Conservation (phyloP, 2,329 filamentous ascomycete genomes). For the Thyridium curvatum region DNA sequence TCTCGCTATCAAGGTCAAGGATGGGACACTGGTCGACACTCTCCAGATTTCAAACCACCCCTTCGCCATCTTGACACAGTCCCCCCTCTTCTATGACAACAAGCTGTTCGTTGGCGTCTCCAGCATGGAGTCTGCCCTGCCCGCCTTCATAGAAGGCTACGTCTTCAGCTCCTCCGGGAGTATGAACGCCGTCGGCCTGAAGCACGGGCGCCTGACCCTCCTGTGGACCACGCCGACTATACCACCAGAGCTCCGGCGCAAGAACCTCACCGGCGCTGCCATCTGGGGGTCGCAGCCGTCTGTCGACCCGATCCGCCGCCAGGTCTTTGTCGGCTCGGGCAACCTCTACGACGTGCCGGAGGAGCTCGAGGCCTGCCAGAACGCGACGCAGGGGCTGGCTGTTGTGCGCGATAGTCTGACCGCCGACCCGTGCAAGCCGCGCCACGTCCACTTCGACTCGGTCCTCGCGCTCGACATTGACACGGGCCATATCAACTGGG, state of each 20-base stretch:
- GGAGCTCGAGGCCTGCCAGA: constrained; percentile 13
- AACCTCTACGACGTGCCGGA: constrained; percentile 19
- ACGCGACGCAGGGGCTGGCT: constrained; percentile 3
- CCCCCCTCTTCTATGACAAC: constrained; percentile 17
- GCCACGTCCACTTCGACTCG: constrained; percentile 17
- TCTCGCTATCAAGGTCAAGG: constrained; percentile 14
- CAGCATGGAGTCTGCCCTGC: constrained; percentile 15
- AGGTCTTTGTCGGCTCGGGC: constrained; percentile 22
- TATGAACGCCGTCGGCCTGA: constrained; percentile 13
- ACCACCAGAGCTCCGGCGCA: constrained; percentile 9
- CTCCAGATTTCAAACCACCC: constrained; percentile 17
- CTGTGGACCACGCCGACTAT: constrained; percentile 13
- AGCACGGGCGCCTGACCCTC: constrained; percentile 9
- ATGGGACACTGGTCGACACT: constrained; percentile 12
- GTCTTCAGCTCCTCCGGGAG: constrained; percentile 21
- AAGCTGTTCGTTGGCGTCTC: constrained; percentile 20
- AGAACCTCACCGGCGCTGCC: constrained; percentile 11
- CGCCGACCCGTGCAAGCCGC: constrained; percentile 12
- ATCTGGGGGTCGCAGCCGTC: constrained; percentile 24
- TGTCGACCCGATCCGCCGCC: constrained; percentile 16
- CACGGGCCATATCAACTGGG: constrained; percentile 17
- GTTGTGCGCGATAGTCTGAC: constrained; percentile 1
- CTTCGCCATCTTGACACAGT: constrained; percentile 18
- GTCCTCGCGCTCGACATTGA: constrained; percentile 17
- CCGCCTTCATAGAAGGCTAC: constrained; percentile 10